Percentiles rank a stretch among this genome's conserved stretches.
These are phyloP conservation scores for Millerozyma miso DNA, from an alignment of 805 yeast genomes.

Conservation along the genomic window DNA sequence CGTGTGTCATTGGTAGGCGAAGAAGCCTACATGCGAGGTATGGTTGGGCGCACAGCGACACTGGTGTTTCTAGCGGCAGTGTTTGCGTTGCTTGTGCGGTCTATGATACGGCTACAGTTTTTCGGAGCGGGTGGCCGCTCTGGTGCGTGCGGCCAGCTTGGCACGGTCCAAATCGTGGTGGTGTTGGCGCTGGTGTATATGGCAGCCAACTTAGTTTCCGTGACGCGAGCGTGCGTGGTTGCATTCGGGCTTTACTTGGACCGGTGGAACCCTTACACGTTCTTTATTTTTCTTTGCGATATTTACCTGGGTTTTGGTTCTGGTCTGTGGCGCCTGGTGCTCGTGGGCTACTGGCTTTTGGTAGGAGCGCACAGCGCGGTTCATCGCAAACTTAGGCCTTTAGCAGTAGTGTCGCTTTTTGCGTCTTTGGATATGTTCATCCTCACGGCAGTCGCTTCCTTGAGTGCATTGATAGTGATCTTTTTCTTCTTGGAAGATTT, in stretches of 20 bases:
- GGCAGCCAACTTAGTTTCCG: constrained; percentile 20
- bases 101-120: constrained; percentile 11
- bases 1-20: constrained; percentile 13
- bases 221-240: constrained; percentile 21
- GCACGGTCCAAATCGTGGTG: constrained; percentile 12
- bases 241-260: constrained; percentile 27
- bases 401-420: constrained; percentile 4
- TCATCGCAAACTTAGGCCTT: constrained; percentile 6
- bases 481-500: constrained; percentile 1
- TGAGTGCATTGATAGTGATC: constrained; percentile 1
- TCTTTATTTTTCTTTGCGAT: constrained; percentile 24
- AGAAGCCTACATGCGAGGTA: neutral
- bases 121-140: constrained; percentile 3
- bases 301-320: constrained; percentile 11
- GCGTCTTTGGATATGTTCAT: neutral
- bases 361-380: constrained; percentile 11
- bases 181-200: constrained; percentile 18
- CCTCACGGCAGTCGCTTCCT: neutral
- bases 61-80: constrained; percentile 20
- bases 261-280: constrained; percentile 27
- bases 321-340: constrained; percentile 2
- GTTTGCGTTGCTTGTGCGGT: constrained; percentile 14
- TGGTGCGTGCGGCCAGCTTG: neutral
- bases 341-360: constrained; percentile 17
- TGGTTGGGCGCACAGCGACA: constrained; percentile 6